Conservation (phyloP, 257 asterid species). For the Mitragyna speciosa region DNA sequence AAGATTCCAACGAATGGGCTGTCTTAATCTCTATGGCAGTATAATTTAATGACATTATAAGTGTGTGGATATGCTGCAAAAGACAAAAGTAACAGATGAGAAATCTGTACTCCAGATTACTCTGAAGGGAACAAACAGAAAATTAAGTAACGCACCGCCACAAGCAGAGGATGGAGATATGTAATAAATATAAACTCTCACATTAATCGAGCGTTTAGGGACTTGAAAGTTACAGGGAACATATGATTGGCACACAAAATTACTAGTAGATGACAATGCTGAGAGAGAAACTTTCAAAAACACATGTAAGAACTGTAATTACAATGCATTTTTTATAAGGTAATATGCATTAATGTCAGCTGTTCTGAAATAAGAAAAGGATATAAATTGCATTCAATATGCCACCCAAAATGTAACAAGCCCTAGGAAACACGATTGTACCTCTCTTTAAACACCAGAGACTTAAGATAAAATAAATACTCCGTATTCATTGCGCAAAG, state of each 20-base stretch:
- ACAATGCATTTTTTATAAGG: too few relatives aligned
- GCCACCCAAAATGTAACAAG: neutral
- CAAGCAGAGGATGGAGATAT: neutral
- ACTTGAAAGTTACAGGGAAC: neutral
- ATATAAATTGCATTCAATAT: neutral
- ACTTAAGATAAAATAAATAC: neutral
- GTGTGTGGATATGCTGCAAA: slow-evolving; percentile 88
- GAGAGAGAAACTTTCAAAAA: neutral
- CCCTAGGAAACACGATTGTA: neutral
- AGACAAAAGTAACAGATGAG: slow-evolving; percentile 10
- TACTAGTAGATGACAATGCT: too few relatives aligned
- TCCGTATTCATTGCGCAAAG: too few relatives aligned
- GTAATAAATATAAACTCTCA: neutral
- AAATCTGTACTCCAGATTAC: neutral
- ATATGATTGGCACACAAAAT: neutral
- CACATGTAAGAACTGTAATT: too few relatives aligned
- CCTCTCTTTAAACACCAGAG: neutral
- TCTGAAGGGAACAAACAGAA: neutral
- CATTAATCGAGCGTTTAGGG: neutral
- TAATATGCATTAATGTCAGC: too few relatives aligned
- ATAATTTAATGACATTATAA: slow-evolving; percentile 70
- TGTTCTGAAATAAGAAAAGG: too few relatives aligned
- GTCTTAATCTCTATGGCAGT: slow-evolving; percentile 78
- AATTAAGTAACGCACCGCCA: neutral
- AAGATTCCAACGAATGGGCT: slow-evolving; percentile 89